Evolutionary conservation across 169 alveolate genomes (phyloP), one percentile per base, ranked within the genome.

Genomic region (Toxoplasma gondii): DNA sequence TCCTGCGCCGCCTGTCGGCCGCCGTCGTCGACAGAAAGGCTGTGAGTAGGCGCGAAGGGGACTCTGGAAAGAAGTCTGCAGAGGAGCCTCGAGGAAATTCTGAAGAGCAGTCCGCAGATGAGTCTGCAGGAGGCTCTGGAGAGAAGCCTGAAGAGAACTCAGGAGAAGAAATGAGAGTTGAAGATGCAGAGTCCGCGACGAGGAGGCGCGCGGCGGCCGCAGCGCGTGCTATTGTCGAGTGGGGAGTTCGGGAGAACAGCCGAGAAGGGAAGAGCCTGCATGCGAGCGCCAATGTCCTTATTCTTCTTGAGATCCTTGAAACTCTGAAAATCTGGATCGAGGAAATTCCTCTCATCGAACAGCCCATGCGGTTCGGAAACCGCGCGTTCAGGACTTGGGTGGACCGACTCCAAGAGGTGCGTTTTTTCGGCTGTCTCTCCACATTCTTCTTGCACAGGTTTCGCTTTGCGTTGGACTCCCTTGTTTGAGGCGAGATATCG

Each of bases 351-450:
- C 96, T 95, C 16, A 45, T 94, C 78, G 87, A 91, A 44, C 96
- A 94, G 94, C 95, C 96, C 41, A 91, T 91, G 69, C 91, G 96
- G 24, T 94, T 94, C 78, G 96, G 96, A 9, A 94, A 94, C 67
- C 84, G 78, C 44, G 96, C 96, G 0, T 94, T 94, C 78, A 92
- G 88, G n/a, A 58, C 39, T 4, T 94, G 96, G 96, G 53, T 70
- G 70, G 43, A 82, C 38, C 67, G 87, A 16, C 92, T 92, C 34
- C 44, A 91, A 38, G 92, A 83, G 91, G 96, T 94, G 44, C n/a
- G 92, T 0, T 4, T 38, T 39, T 81, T 41, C 64, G 10, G 38
- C n/a, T 53, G 31, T 74, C 17, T 81, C 41, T 29, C 81, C 7
- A 17, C 81, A 5, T 17, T 9, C 81, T 17, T 24, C 81, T 49